Evolutionary conservation across 164 flowering plant species (phyloP).

Genomic region (Chimonanthus salicifolius): DNA sequence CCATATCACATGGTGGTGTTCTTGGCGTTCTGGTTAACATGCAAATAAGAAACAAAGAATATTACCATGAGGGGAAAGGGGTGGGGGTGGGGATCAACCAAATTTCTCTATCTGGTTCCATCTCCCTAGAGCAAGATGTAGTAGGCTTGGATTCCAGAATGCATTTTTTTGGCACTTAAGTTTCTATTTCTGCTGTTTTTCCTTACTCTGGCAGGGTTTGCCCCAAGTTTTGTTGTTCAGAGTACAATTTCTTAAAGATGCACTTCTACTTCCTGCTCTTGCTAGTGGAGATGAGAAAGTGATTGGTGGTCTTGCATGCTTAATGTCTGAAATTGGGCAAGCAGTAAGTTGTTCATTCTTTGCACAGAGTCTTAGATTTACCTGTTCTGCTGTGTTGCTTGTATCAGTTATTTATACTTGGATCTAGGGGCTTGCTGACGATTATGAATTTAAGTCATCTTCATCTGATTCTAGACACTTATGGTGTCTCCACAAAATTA

Average conservation of each 20-base stretch:
- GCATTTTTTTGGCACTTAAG: background rate
- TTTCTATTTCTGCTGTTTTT: background rate
- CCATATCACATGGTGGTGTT: no score
- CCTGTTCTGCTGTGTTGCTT: background rate
- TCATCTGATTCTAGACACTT: no score
- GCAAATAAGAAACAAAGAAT: no score
- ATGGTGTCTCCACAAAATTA: no score
- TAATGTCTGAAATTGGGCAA: constrained; percentile 96
- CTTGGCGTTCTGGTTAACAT: no score
- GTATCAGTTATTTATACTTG: background rate
- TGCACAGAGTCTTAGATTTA: constrained; percentile 2
- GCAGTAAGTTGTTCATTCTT: constrained; percentile 52
- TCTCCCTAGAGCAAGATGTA: background rate
- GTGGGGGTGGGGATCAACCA: no score
- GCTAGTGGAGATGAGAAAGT: constrained; percentile 63
- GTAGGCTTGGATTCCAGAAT: background rate
- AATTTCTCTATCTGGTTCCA: no score
- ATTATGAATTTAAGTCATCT: no score
- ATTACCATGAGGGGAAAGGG: no score
- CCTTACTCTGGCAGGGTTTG: constrained; percentile 49
- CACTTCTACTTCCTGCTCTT: constrained; percentile 82
- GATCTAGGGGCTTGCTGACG: background rate
- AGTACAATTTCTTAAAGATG: constrained; percentile 71
- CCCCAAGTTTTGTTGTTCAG: constrained; percentile 72
- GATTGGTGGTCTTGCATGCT: constrained; percentile 78